Base-by-base conservation (phyloP, 2,329 filamentous ascomycete species). In the Graphilbum sp. region DNA sequence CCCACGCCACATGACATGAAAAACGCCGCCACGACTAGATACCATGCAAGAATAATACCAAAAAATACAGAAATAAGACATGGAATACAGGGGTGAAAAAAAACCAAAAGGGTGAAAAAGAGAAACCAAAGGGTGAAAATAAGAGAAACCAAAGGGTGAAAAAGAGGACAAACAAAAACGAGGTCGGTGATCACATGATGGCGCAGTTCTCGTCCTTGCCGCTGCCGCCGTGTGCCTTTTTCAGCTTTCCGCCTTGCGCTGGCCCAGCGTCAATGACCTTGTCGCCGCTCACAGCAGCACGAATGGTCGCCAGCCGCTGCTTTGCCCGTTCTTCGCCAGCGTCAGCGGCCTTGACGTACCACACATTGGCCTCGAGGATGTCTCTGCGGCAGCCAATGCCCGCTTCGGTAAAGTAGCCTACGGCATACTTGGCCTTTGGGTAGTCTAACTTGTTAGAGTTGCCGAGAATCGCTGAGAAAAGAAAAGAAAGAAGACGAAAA, bases 351-450 rank as follows among this genome's bases (percentile, higher is more conserved):
- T 83, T 84, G 48, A 98, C 88, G 54, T 98, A 98, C 88, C 87
- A 96, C 24, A 94, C 83, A 52, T 98, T 98, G 48, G 90, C 88
- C 57, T 95, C 87, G 32, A 98, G 70, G n/a, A 88, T 77, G 55
- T 98, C 90, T 35, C 85, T 77, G 29, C 86, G 81, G 56, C 86
- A 95, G 36, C 90, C 90, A 49, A 98, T 95, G 45, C 90, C 90
- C 83, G 92, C 94, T 57, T 98, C 90, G 5, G 87, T 95, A 55
- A 98, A 98, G 59, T 95, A 96, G 33, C 86, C 90, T 18, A 94
- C 75, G 0, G 90, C 85, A 50, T 96, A 98, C 55, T 95, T 76
- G n/a, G 90, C 90, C 49, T 75, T 75, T 45, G 71, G 67, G 43
- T 65, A 71, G 36, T 74, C 79, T 83, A 46, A 2, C 21, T n/a